Conservation (phyloP, 2,329 filamentous ascomycete genomes). For the Calonectria fujianensis region DNA sequence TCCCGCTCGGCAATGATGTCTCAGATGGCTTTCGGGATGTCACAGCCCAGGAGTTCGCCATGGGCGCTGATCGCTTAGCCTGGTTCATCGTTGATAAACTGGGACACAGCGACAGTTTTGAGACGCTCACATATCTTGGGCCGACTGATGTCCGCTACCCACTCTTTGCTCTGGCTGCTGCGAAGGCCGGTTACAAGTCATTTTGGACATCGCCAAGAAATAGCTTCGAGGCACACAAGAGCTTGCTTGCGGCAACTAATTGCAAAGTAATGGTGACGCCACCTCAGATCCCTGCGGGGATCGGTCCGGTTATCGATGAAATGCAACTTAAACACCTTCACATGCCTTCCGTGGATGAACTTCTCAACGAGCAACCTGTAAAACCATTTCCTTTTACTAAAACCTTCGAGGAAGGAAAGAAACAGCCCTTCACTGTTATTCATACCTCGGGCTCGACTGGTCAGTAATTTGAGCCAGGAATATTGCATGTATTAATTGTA, state of each 20-base stretch:
- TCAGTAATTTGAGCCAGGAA: neutral
- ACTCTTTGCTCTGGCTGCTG: conserved; percentile 4
- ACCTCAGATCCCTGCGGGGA: conserved; percentile 1
- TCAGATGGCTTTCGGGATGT: conserved; percentile 4
- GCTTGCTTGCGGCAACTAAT: neutral
- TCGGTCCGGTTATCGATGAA: conserved; percentile 1
- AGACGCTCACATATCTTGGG: conserved; percentile 4
- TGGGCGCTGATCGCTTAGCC: neutral
- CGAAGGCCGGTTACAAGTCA: neutral
- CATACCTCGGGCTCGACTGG: conserved; percentile 12
- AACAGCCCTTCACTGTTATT: conserved; percentile 11
- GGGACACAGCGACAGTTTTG: neutral
- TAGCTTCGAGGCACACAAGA: conserved; percentile 15
- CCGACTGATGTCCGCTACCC: conserved; percentile 17
- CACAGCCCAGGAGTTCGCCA: neutral
- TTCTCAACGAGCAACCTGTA: neutral
- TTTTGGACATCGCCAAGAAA: conserved; percentile 17
- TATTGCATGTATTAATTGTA: neutral
- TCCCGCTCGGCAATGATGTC: neutral
- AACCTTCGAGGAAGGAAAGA: conserved; percentile 6
- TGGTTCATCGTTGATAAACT: conserved; percentile 11
- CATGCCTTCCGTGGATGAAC: conserved; percentile 15
- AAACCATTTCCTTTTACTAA: neutral
- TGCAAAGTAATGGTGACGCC: conserved; percentile 12
- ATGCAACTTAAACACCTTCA: conserved; percentile 5